These are phyloP conservation scores for Ophiostoma sp. DNA, from an alignment of 2,329 filamentous ascomycete species.

Conservation along the genomic window DNA sequence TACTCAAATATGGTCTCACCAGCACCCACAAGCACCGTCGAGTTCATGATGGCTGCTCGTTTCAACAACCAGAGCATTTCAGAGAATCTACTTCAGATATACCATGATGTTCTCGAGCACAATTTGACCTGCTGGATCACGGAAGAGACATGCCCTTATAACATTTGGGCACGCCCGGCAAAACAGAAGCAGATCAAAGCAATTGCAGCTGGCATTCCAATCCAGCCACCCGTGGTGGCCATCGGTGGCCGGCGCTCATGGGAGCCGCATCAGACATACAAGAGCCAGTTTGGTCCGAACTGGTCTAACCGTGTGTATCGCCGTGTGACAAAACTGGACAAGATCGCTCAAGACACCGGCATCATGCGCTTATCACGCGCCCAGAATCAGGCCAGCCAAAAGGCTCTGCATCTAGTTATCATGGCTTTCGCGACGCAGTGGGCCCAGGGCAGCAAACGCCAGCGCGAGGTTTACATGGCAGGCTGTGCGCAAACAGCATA, in stretches of 20 bases:
- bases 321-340: constrained; percentile 46
- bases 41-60: constrained; percentile 29
- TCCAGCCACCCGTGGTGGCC: neutral
- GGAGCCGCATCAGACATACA: constrained; percentile 20
- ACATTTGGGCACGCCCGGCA: constrained; percentile 27
- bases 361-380: constrained; percentile 38
- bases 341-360: constrained; percentile 38
- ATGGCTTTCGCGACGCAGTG: constrained; percentile 52
- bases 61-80: constrained; percentile 39
- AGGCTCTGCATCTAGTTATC: constrained; percentile 45
- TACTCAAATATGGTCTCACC: constrained; percentile 18
- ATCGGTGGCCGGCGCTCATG: constrained; percentile 28
- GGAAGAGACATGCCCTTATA: constrained; percentile 49
- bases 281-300: constrained; percentile 38
- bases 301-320: constrained; percentile 48
- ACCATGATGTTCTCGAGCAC: constrained; percentile 51
- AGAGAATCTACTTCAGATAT: constrained; percentile 44
- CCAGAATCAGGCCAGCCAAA: constrained; percentile 42
- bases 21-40: constrained; percentile 24
- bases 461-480: constrained; percentile 27
- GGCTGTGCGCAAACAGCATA: constrained; percentile 17
- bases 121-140: constrained; percentile 51
- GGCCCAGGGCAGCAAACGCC: constrained; percentile 37
- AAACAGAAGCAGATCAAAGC: constrained; percentile 12
- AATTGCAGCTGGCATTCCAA: neutral